phyloP scores from a whole-genome alignment of 2,329 filamentous ascomycete genomes.

The Eutypa lata region DNA sequence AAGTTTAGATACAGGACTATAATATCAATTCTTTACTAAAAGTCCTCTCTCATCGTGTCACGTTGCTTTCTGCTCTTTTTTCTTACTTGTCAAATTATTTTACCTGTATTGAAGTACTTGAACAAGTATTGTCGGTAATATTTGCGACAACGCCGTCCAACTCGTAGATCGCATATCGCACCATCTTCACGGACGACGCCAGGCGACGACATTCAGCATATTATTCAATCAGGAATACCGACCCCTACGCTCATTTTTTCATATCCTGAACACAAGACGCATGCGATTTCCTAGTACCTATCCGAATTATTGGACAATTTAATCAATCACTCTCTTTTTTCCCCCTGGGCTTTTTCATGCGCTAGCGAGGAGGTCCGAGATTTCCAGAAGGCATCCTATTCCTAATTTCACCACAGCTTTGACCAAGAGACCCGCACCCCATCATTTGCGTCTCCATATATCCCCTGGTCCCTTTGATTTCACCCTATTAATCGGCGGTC shows the following conservation, averaged over 20 bases:
- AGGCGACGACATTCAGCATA: neutral
- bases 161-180: too few relatives aligned
- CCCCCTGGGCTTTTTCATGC: conserved; percentile 24
- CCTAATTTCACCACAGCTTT: conserved; percentile 22
- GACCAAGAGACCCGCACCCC: conserved; percentile 30
- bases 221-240: neutral
- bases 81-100: neutral
- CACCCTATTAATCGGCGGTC: conserved; percentile 24
- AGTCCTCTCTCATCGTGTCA: neutral
- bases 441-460: conserved; percentile 29
- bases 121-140: neutral
- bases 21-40: neutral
- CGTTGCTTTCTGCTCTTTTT: neutral
- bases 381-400: conserved; percentile 32
- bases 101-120: neutral
- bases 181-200: neutral
- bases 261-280: neutral
- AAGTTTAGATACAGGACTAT: neutral
- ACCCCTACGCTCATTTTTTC: neutral
- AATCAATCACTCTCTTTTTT: conserved; percentile 30
- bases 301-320: conserved; percentile 13
- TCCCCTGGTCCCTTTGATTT: conserved; percentile 28
- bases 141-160: neutral
- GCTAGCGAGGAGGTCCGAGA: conserved; percentile 31
- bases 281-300: neutral